Conservation (phyloP, 495 filamentous ascomycete genomes). For the Xanthoparmelia taractica region DNA sequence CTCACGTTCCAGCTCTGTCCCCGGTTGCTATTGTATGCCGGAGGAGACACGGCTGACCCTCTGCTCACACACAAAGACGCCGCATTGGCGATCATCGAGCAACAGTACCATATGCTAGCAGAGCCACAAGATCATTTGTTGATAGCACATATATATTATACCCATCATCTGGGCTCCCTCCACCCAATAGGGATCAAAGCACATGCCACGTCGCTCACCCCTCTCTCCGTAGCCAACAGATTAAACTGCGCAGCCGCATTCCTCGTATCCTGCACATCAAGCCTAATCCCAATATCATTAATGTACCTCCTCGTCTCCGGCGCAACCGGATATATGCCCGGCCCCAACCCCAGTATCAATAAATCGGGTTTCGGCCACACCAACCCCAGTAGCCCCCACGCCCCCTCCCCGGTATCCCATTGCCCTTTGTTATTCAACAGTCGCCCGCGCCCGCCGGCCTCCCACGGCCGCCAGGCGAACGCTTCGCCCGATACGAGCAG, state of each 20-base stretch:
- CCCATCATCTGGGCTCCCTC: conserved; percentile 42
- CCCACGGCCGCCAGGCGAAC: conserved; percentile 73
- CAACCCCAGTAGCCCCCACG: conserved; percentile 67
- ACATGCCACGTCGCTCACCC: conserved; percentile 71
- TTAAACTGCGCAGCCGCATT: conserved; percentile 93
- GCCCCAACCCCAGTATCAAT: conserved; percentile 83
- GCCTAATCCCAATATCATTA: conserved; percentile 67
- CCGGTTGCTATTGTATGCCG: conserved; percentile 3
- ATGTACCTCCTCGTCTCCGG: conserved; percentile 64
- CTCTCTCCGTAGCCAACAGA: conserved; percentile 74
- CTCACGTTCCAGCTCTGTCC: neutral
- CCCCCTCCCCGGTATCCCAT: conserved; percentile 60
- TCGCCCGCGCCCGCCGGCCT: conserved; percentile 32
- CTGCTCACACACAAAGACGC: conserved; percentile 6
- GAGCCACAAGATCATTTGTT: neutral
- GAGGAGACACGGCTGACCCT: conserved; percentile 4
- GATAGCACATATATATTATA: neutral
- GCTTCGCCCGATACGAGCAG: conserved; percentile 78
- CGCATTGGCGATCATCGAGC: neutral
- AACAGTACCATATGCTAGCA: neutral
- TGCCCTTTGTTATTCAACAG: conserved; percentile 70
- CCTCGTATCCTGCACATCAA: conserved; percentile 86
- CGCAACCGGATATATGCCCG: conserved; percentile 62
- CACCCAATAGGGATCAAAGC: conserved; percentile 84
- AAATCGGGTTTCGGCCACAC: conserved; percentile 89